Conservation (phyloP, 805 yeast genomes). For the Wickerhamomyces queroliae region DNA sequence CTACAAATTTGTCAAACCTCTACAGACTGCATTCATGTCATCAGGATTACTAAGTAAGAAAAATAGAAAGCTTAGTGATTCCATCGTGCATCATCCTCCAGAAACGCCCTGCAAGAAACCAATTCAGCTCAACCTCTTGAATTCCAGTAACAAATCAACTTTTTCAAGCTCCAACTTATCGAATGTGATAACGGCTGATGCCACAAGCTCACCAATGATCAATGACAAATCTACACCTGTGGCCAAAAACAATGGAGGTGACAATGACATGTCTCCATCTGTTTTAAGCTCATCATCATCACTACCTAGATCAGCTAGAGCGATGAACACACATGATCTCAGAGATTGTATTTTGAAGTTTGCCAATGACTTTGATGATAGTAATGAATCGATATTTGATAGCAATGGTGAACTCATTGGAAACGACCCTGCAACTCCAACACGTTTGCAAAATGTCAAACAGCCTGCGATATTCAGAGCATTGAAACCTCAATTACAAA, state of each 20-base stretch:
- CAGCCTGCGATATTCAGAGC: slow-evolving; percentile 12
- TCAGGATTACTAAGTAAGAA: slow-evolving; percentile 66
- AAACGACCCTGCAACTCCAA: slow-evolving; percentile 39
- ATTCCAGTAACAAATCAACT: slow-evolving; percentile 10
- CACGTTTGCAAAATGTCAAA: slow-evolving; percentile 24
- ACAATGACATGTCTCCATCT: slow-evolving; percentile 15
- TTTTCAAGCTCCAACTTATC: slow-evolving; percentile 22
- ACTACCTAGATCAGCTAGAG: slow-evolving; percentile 20
- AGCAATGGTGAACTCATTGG: slow-evolving; percentile 11
- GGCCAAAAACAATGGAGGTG: slow-evolving; percentile 10
- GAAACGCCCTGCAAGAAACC: slow-evolving; percentile 61
- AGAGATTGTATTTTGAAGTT: slow-evolving; percentile 35
- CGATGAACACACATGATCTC: slow-evolving; percentile 32
- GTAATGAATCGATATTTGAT: slow-evolving; percentile 22
- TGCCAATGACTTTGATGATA: slow-evolving; percentile 36
- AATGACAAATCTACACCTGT: slow-evolving; percentile 22
- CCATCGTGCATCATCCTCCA: slow-evolving; percentile 37
- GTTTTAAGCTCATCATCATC: slow-evolving; percentile 7
- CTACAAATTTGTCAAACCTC: slow-evolving; percentile 71
- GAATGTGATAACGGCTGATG: slow-evolving; percentile 21
- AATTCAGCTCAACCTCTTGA: slow-evolving; percentile 10
- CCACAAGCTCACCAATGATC: slow-evolving; percentile 21
- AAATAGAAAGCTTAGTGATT: slow-evolving; percentile 33
- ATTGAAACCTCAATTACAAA: slow-evolving; percentile 7
- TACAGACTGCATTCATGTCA: slow-evolving; percentile 78